phyloP scores from a whole-genome alignment of 805 yeast genomes.

The Kregervanrija delftensis region DNA sequence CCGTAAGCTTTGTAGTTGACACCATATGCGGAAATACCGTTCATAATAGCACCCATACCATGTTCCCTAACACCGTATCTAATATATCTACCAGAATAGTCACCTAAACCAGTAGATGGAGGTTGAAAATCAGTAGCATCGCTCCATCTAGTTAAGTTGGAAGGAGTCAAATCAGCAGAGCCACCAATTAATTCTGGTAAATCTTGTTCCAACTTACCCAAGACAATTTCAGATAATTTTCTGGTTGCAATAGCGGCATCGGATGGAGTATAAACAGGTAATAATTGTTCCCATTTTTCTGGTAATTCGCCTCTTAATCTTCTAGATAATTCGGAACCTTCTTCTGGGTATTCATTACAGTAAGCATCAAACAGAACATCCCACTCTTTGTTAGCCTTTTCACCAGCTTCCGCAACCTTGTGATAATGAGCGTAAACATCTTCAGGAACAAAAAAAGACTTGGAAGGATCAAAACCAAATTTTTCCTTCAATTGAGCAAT shows the following conservation, averaged over 20 bases:
- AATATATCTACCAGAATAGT: constrained; percentile 85
- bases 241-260: constrained; percentile 90
- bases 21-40: constrained; percentile 91
- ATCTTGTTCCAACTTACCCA: constrained; percentile 51
- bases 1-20: constrained; percentile 86
- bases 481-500: constrained; percentile 75
- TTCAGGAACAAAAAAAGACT: constrained; percentile 70
- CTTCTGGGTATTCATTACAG: constrained; percentile 62
- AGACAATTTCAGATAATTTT: constrained; percentile 81
- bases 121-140: constrained; percentile 91
- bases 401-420: constrained; percentile 54
- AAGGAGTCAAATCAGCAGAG: constrained; percentile 96
- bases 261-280: constrained; percentile 72
- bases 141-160: constrained; percentile 87
- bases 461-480: constrained; percentile 84
- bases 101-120: constrained; percentile 71
- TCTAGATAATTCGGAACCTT: constrained; percentile 73
- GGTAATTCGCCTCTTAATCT: constrained; percentile 77
- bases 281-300: constrained; percentile 64
- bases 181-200: constrained; percentile 94
- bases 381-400: constrained; percentile 71
- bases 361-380: constrained; percentile 54
- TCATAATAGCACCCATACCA: constrained; percentile 97
- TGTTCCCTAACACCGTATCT: constrained; percentile 99
- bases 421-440: constrained; percentile 73